phyloP scores from a whole-genome alignment of 1,284 basidiomycete species.

The Pseudozyma tsukubaensis region DNA sequence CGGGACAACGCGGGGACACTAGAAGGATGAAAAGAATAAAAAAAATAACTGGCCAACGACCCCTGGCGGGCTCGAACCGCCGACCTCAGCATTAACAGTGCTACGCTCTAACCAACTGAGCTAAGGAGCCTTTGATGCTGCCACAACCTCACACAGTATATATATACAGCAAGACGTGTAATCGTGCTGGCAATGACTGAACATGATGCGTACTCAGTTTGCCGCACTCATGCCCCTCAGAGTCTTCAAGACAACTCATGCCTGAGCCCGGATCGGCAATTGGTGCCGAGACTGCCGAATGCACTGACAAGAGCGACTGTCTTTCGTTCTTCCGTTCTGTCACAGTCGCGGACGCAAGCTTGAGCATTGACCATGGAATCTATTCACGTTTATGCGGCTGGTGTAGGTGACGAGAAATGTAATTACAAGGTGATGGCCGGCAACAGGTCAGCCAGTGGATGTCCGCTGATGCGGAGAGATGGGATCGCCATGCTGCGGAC shows the following conservation, averaged over 20 bases:
- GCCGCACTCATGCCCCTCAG: not conserved
- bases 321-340: no score
- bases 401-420: conserved; percentile 2
- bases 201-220: not conserved
- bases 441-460: not conserved
- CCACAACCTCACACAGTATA: no score
- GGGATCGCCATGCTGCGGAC: not conserved
- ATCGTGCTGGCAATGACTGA: no score
- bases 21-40: conserved; percentile 1
- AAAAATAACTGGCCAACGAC: conserved; percentile 27
- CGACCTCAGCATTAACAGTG: conserved; percentile 61
- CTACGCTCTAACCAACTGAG: conserved; percentile 62
- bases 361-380: no score
- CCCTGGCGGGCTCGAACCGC: conserved; percentile 58
- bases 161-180: no score
- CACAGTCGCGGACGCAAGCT: no score
- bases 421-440: conserved; percentile 4
- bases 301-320: no score
- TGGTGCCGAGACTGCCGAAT: no score
- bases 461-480: not conserved
- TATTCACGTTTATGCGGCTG: conserved; percentile 8
- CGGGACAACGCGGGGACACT: not conserved
- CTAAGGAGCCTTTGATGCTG: conserved; percentile 25
- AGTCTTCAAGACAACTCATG: no score
- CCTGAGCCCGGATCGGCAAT: no score